Evolutionary conservation across 2,329 filamentous ascomycete species (phyloP).

Genomic region (Nemania serpens): DNA sequence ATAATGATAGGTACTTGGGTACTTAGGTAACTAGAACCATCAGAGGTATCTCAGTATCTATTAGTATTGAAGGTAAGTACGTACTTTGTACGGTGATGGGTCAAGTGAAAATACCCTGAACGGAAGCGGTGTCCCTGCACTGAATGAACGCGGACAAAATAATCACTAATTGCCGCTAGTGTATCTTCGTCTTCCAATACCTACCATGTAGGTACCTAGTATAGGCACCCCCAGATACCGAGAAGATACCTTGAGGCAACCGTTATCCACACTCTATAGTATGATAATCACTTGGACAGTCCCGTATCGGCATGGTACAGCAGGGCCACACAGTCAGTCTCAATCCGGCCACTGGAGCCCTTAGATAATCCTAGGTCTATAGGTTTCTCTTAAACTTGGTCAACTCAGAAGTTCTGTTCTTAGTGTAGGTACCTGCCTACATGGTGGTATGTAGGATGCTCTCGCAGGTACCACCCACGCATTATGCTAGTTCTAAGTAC

Average conservation of each 20-base stretch:
- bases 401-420: too few species aligned
- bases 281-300: too few species aligned
- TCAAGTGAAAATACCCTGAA: not conserved
- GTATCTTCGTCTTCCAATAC: not conserved
- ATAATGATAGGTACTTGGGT: too few species aligned
- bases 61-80: too few species aligned
- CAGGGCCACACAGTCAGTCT: conserved; percentile 10
- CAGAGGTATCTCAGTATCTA: not conserved
- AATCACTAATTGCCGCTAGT: not conserved
- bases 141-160: not conserved
- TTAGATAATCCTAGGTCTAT: not conserved
- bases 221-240: not conserved
- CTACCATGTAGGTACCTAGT: not conserved
- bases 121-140: not conserved
- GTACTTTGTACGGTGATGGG: too few species aligned
- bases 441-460: too few species aligned
- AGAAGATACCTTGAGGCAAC: not conserved
- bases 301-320: too few species aligned
- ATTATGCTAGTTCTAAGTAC: too few species aligned
- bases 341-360: conserved; percentile 20
- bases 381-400: too few species aligned
- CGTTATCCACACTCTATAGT: not conserved
- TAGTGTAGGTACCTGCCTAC: not conserved
- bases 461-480: too few species aligned
- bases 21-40: not conserved